Evolutionary conservation across 2,329 filamentous ascomycete species (phyloP), one percentile per base, ranked within the genome.

Genomic region (Xylaria arbuscula): DNA sequence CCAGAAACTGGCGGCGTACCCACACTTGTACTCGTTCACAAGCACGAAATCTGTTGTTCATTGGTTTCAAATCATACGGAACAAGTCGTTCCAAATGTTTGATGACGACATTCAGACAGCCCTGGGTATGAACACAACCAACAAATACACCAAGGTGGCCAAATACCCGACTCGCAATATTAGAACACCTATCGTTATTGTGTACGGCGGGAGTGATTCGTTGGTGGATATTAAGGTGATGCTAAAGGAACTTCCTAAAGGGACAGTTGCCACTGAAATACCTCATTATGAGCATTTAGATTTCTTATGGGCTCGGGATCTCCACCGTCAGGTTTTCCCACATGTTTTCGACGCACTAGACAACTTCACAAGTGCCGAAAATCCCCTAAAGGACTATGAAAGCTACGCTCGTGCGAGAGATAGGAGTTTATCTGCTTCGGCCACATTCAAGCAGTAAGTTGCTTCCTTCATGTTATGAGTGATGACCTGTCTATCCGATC

Each of bases 31-130:
- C 83, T 98, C 94, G 0, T 98, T 95, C 79, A 98, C 95, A 0
- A 97, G 93, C 78, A 97, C 94, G 66, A 99, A 99, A 81, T 94
- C 91, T 22, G 94, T 99, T 9, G 96, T 99, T 0, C 96, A 99
- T 78, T 99, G 96, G 96, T 99, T 99, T 79, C 96, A 99, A 78
- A 98, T 99, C 78, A 99, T 99, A 75, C 91, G 96, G 72, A 98
- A 95, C 76, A 93, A 93, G 75, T 94, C 90, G 32, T 98, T 99
- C 80, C 96, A 99, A 80, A 98, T 99, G 93, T 98, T 94, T 80
- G 96, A 99, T 78, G 96, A 99, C 78, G 95, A 98, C 75, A 88
- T 96, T 0, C 92, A 94, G 66, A 90, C 91, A 34, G 91, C 91
- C 0, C 84, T 97, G 68, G 89, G 89, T 62, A 83, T 94, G 45